Conservation (phyloP, 2,329 filamentous ascomycete genomes). For the Aurifilum marmelostoma region DNA sequence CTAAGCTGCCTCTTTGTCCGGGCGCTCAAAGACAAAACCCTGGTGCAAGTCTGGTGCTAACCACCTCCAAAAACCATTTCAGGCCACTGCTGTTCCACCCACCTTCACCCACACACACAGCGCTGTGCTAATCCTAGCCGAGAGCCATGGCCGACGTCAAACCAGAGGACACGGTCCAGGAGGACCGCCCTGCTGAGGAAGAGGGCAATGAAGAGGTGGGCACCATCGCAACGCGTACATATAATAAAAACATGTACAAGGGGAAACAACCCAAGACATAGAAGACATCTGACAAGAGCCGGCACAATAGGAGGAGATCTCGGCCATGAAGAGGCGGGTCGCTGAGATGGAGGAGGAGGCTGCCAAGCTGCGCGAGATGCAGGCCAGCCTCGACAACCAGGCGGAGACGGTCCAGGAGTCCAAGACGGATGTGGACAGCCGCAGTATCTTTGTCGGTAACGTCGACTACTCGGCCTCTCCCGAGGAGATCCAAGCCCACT, state of each 20-base stretch:
- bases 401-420: slow-evolving; percentile 83
- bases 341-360: slow-evolving; percentile 92
- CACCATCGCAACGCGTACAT: slow-evolving; percentile 30
- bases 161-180: slow-evolving; percentile 38
- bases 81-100: background rate
- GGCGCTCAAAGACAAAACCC: background rate
- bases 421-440: slow-evolving; percentile 92
- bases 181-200: slow-evolving; percentile 41
- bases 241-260: slow-evolving; percentile 20
- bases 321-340: slow-evolving; percentile 83
- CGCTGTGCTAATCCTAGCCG: slow-evolving; percentile 19
- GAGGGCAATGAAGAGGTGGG: slow-evolving; percentile 51
- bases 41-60: slow-evolving; percentile 19
- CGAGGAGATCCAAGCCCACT: slow-evolving; percentile 97
- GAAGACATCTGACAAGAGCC: slow-evolving; percentile 29
- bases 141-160: slow-evolving; percentile 37
- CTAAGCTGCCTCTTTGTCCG: background rate
- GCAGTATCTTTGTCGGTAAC: slow-evolving; percentile 97
- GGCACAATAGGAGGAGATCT: slow-evolving; percentile 70
- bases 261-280: slow-evolving; percentile 22
- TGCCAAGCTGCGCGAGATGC: slow-evolving; percentile 84
- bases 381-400: slow-evolving; percentile 82
- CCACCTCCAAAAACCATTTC: background rate
- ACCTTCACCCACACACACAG: background rate
- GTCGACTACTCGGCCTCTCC: slow-evolving; percentile 97